phyloP scores from a whole-genome alignment of 2,329 filamentous ascomycete genomes.

The Leptosphaerulina australis region DNA sequence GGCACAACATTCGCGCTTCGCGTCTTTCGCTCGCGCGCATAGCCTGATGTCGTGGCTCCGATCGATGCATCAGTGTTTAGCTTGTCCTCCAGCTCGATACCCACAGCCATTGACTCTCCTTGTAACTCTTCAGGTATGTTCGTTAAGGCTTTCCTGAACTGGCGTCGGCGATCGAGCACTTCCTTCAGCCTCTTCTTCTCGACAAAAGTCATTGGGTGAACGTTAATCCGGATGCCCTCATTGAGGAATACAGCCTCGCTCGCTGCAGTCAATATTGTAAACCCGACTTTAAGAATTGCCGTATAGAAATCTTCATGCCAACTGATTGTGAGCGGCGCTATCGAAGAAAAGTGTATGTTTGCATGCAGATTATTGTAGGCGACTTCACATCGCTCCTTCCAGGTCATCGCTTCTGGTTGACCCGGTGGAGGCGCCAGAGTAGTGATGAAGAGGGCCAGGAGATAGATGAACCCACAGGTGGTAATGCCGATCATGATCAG shows the following conservation, averaged over 20 bases:
- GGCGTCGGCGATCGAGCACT: slow-evolving; percentile 62
- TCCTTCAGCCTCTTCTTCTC: slow-evolving; percentile 85
- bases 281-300: slow-evolving; percentile 82
- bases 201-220: slow-evolving; percentile 83
- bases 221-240: slow-evolving; percentile 76
- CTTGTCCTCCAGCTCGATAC: slow-evolving; percentile 41
- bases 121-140: slow-evolving; percentile 53
- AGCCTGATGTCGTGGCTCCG: slow-evolving; percentile 54
- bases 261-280: slow-evolving; percentile 86
- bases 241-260: slow-evolving; percentile 96
- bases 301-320: slow-evolving; percentile 97
- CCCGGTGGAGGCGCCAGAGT: slow-evolving; percentile 68
- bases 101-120: slow-evolving; percentile 48
- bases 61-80: slow-evolving; percentile 44
- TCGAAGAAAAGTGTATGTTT: slow-evolving; percentile 77
- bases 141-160: slow-evolving; percentile 45
- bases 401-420: slow-evolving; percentile 52
- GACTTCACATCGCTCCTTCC: slow-evolving; percentile 66
- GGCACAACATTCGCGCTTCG: slow-evolving; percentile 42
- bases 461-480: slow-evolving; percentile 78
- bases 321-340: slow-evolving; percentile 71
- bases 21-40: slow-evolving; percentile 72
- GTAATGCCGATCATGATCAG: slow-evolving; percentile 80
- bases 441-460: slow-evolving; percentile 75
- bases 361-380: slow-evolving; percentile 93